Base-by-base conservation (phyloP, 2,329 filamentous ascomycete species). In the Fusarium oligoseptatum region DNA sequence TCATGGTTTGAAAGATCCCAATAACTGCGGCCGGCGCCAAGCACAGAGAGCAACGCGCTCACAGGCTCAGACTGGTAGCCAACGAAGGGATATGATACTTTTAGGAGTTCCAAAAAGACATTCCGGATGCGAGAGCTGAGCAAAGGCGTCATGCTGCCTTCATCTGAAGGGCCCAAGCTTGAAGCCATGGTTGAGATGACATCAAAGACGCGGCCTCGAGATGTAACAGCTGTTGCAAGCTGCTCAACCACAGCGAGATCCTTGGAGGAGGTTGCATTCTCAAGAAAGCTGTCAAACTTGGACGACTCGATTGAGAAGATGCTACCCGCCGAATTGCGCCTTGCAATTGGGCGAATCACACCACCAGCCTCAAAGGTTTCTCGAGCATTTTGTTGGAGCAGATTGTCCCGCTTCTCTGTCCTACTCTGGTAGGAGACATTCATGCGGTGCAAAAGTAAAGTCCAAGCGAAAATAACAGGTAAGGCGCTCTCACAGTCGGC, bases 401-500 rank as follows among this genome's bases (percentile, higher is more conserved):
- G 81, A 32, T 88, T 83, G 74, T 91, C 89, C 57, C 89, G 84
- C 67, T 88, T 87, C 79, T 93, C 91, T 43, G 89, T 90, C 55
- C 92, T 87, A 60, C 86, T 87, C 66, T 90, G 87, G 73, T 91
- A 92, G 14, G 89, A 89, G 48, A 90, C 84, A 74, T 91, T 90
- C 84, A 97, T 90, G 29, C 89, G 88, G 77, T 93, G 90, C 11
- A 95, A 86, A 29, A 98, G 89, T 57, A 96, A 86, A 5, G 92
- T 91, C 95, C 95, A 98, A 4, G 93, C 90, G 75, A 97, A 93
- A 22, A 94, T 88, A 20, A 94, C 91, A 2, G 94, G 94, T 65
- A 90, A 91, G 22, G 93, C 93, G 39, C 90, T 90, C 41, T 87
- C 85, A n/a, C 90, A 86, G 17, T 88, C 88, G 22, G 83, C 80